A percentile compares a stretch with the other conserved stretches of the same genome.
Evolutionary conservation across 2,329 filamentous ascomycete genomes (phyloP).

Genomic region (Ceratocystis albifundus): DNA sequence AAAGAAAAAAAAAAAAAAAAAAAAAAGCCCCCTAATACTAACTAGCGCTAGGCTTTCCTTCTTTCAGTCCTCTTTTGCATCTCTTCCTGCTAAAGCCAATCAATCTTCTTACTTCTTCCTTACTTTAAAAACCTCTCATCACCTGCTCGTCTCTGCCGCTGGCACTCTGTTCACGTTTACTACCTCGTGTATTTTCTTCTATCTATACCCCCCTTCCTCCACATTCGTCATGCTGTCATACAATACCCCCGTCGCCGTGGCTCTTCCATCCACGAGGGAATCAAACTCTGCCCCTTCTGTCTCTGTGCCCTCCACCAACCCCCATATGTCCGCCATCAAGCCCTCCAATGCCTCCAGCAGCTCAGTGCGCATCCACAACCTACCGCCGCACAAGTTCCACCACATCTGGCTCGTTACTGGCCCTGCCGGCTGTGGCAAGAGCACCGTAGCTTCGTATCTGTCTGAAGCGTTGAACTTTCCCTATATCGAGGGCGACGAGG

Average conservation of each 20-base stretch:
- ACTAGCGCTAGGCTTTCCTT: not conserved
- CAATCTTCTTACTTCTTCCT: not conserved
- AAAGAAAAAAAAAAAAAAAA: no score
- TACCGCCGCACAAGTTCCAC: slow-evolving; percentile 34
- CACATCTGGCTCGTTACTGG: slow-evolving; percentile 76
- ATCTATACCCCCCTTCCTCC: not conserved
- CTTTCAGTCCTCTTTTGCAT: not conserved
- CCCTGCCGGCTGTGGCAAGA: slow-evolving; percentile 69
- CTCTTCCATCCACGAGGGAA: slow-evolving; percentile 19
- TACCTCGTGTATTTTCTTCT: not conserved
- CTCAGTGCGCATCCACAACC: slow-evolving; percentile 16
- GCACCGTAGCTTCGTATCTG: slow-evolving; percentile 57
- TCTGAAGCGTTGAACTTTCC: slow-evolving; percentile 51
- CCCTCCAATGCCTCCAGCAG: slow-evolving; percentile 9
- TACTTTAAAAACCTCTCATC: not conserved
- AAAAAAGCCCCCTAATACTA: no score
- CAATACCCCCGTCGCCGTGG: slow-evolving; percentile 36
- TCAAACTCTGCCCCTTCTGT: slow-evolving; percentile 26
- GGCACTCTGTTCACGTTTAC: not conserved
- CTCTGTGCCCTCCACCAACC: slow-evolving; percentile 15
- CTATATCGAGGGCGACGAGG: slow-evolving; percentile 68
- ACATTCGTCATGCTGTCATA: slow-evolving; percentile 39
- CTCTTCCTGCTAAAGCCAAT: not conserved
- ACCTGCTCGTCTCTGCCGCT: not conserved
- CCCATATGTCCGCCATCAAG: slow-evolving; percentile 17